Evolutionary conservation across 2,329 filamentous ascomycete genomes (phyloP).

Genomic region (Aureobasidium uvarum): DNA sequence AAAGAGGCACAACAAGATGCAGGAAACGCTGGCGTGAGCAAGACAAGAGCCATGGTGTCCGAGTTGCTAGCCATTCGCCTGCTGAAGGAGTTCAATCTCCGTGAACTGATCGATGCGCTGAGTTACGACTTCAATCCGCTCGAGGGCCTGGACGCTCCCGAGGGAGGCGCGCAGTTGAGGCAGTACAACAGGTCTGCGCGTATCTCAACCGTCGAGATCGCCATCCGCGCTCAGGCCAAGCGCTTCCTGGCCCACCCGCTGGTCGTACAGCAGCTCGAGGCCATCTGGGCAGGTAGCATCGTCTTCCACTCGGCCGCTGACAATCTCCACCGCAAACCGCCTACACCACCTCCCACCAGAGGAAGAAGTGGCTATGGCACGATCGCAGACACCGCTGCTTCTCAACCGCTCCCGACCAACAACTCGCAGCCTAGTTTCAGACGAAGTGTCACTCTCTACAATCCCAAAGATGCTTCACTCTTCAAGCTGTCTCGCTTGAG

Average conservation of each 20-base stretch:
- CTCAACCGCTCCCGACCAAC: neutral
- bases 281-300: slow-evolving; percentile 94
- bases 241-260: slow-evolving; percentile 88
- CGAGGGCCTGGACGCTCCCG: slow-evolving; percentile 63
- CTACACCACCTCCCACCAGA: slow-evolving; percentile 36
- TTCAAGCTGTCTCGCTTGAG: slow-evolving; percentile 89
- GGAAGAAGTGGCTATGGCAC: slow-evolving; percentile 20
- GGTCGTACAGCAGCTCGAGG: slow-evolving; percentile 91
- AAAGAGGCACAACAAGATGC: slow-evolving; percentile 82
- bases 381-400: neutral
- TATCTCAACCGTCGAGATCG: slow-evolving; percentile 87
- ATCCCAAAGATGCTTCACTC: slow-evolving; percentile 82
- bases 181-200: slow-evolving; percentile 62
- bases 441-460: slow-evolving; percentile 81
- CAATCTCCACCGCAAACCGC: slow-evolving; percentile 67
- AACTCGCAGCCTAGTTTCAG: slow-evolving; percentile 36
- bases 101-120: slow-evolving; percentile 88
- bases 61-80: slow-evolving; percentile 88
- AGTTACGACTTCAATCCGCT: slow-evolving; percentile 95
- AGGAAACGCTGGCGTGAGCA: slow-evolving; percentile 78
- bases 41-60: slow-evolving; percentile 81
- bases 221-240: slow-evolving; percentile 89
- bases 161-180: slow-evolving; percentile 45
- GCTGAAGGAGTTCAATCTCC: slow-evolving; percentile 82
- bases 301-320: slow-evolving; percentile 91